Evolutionary conservation across 1,284 basidiomycete genomes (phyloP).

Genomic region (Exobasidium rhododendri): DNA sequence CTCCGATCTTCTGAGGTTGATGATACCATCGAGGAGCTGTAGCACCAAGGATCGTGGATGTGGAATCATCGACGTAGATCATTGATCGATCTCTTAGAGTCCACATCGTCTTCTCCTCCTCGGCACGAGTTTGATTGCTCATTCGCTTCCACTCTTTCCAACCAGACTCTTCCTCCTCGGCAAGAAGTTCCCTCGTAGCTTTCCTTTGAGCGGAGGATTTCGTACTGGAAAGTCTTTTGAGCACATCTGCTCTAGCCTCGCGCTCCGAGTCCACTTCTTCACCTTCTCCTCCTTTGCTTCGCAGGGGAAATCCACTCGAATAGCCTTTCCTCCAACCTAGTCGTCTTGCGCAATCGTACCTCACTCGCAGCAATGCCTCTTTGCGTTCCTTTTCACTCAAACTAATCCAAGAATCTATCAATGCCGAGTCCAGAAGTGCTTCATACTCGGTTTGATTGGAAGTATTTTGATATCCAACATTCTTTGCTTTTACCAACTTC

Average conservation of each 20-base stretch:
- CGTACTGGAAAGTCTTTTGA: slow-evolving; percentile 10
- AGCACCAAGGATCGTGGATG: slow-evolving; percentile 29
- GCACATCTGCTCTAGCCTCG: not conserved
- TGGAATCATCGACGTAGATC: slow-evolving; percentile 47
- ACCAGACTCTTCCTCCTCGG: slow-evolving; percentile 28
- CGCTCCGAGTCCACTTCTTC: not conserved
- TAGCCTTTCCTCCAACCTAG: slow-evolving; percentile 51
- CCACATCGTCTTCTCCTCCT: slow-evolving; percentile 46
- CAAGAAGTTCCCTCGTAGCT: not conserved
- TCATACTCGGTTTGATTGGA: not conserved
- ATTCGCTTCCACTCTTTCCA: slow-evolving; percentile 43
- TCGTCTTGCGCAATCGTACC: slow-evolving; percentile 30
- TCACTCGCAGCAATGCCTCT: slow-evolving; percentile 8
- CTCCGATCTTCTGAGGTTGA: slow-evolving; percentile 59
- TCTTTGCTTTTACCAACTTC: not conserved
- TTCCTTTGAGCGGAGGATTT: not conserved
- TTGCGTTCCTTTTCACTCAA: slow-evolving; percentile 20
- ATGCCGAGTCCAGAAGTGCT: not conserved
- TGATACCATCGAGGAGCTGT: slow-evolving; percentile 43
- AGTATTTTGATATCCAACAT: not conserved
- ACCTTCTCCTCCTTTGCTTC: no score
- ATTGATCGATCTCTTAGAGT: slow-evolving; percentile 43
- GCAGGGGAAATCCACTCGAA: slow-evolving; percentile 44
- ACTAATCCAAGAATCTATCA: not conserved
- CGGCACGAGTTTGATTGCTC: slow-evolving; percentile 23